Base-by-base conservation (phyloP, 1,284 basidiomycete species). In the Golubevia sp. region DNA sequence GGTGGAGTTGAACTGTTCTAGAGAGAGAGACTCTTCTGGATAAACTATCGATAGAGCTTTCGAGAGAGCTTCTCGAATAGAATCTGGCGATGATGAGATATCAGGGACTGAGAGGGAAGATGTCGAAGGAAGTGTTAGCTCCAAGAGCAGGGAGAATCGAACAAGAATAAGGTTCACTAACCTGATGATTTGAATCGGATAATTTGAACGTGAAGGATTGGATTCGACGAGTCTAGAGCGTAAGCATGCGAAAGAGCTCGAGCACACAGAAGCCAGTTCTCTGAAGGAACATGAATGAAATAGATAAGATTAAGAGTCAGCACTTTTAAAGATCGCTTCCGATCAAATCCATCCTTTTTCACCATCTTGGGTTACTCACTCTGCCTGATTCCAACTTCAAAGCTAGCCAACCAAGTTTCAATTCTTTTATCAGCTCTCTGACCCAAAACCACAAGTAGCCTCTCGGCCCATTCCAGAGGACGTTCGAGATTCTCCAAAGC, bases 331-430 rank as follows among this genome's bases (percentile, higher is more conserved):
- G n/a, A n/a, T n/a, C n/a, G n/a, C n/a, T n/a, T n/a, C n/a, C n/a
- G n/a, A 34, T 26, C 23, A 58, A 2, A 8, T 3, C 3, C 7
- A 50, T 2, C 21, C 1, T 23, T 44, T 18, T 20, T 51, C 44
- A 6, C 1, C 21, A 24, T 11, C 6, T 59, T 24, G 1, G 6
- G 26, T 53, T 54, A 86, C 90, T 76, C 75, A 93, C 92, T 88
- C 80, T 91, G 87, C 58, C 93, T 86, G 21, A 92, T 84, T 24
- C 91, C 89, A 25, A 98, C 90, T 76, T 97, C 93, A 77, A 92
- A 97, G 1, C 88, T 86, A 0, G 87, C 86, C 51, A 90, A 83
- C 91, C 93, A 95, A 3, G 89, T 89, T 49, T 92, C 89, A 6
- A 92, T 83, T 57, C 89, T 86, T 0, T 86, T 79, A 44, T 34